phyloP scores from a whole-genome alignment of 2,329 filamentous ascomycete species.

The Microcyclospora pomicola region DNA sequence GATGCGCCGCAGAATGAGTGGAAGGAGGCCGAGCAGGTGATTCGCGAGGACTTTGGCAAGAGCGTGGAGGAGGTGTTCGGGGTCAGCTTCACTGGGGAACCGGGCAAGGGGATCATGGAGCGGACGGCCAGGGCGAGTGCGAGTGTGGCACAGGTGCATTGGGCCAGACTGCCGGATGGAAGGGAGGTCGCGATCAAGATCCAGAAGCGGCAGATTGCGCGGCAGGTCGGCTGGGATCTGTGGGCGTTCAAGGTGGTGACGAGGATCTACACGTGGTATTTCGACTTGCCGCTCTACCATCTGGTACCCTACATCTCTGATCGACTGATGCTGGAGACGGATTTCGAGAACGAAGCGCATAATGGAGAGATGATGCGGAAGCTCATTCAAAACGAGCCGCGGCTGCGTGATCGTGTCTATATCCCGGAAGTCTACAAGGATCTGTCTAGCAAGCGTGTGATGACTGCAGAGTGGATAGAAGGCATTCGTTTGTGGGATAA shows the following conservation, averaged over 20 bases:
- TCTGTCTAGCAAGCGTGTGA: constrained; percentile 65
- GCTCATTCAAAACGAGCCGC: constrained; percentile 61
- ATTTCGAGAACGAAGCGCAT: constrained; percentile 81
- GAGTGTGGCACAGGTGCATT: constrained; percentile 93
- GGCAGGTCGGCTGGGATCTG: constrained; percentile 85
- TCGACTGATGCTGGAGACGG: constrained; percentile 81
- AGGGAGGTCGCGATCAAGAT: constrained; percentile 91
- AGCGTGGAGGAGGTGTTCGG: constrained; percentile 85
- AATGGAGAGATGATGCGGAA: constrained; percentile 76
- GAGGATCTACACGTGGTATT: constrained; percentile 70
- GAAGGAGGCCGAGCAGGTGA: constrained; percentile 71
- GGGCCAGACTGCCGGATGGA: constrained; percentile 74
- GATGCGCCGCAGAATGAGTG: constrained; percentile 89
- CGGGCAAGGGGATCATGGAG: constrained; percentile 53
- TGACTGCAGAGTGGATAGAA: constrained; percentile 97
- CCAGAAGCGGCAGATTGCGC: constrained; percentile 85
- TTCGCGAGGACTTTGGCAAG: constrained; percentile 73
- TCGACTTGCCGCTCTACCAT: constrained; percentile 83
- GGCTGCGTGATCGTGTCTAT: constrained; percentile 69
- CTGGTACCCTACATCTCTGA: constrained; percentile 88
- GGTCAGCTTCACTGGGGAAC: constrained; percentile 50
- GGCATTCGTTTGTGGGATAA: constrained; percentile 89
- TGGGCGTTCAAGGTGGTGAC: constrained; percentile 91
- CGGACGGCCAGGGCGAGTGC: constrained; percentile 64
- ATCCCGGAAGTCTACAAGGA: constrained; percentile 75